Evolutionary conservation across 495 filamentous ascomycete genomes (phyloP), one percentile per base, ranked within the genome.

Genomic region (Clavariopsis aquatica): DNA sequence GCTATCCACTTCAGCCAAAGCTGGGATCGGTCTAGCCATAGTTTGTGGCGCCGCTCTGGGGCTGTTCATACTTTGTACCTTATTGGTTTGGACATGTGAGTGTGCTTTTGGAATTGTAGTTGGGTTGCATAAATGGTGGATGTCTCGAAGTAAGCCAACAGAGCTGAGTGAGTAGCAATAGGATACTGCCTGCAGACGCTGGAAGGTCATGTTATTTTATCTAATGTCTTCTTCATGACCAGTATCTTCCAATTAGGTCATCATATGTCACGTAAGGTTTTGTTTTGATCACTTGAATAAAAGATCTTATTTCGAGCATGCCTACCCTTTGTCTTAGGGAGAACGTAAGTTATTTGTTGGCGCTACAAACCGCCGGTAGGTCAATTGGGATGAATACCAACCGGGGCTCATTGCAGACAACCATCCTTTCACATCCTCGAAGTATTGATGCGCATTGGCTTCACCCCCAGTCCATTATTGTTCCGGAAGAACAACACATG

Each of bases 401-500:
- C 31, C 31, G 12, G 12, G 12, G 31, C 31, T 12, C 5, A 34
- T 43, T 43, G 2, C 38, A 43, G 31, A 6, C 13, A 6, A 13
- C 31, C 31, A 36, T 9, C 15, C 15, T n/a, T 17, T 10, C 38
- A 6, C 8, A 43, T 43, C 6, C 38, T 17, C 13, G 38, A 43
- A 17, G 8, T 17, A 3, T 43, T 43, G 19, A 74, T 23, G 62
- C 73, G 69, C 45, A 59, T 49, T 8, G 74, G 71, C 49, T 64
- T 29, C 0, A 74, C 43, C 57, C 74, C 74, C 13, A 70, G 53
- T 1, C 74, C 70, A 49, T 96, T 97, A 64, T 81, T 81, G 80
- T 90, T 90, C 52, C 87, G 77, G 81, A 86, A 90, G 79, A 89
- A 90, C 45, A 80, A 60, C 77, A 90, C 81, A 46, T 83, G 82